Base-by-base conservation (phyloP, 2,329 filamentous ascomycete species). In the Aspergillus niger region DNA sequence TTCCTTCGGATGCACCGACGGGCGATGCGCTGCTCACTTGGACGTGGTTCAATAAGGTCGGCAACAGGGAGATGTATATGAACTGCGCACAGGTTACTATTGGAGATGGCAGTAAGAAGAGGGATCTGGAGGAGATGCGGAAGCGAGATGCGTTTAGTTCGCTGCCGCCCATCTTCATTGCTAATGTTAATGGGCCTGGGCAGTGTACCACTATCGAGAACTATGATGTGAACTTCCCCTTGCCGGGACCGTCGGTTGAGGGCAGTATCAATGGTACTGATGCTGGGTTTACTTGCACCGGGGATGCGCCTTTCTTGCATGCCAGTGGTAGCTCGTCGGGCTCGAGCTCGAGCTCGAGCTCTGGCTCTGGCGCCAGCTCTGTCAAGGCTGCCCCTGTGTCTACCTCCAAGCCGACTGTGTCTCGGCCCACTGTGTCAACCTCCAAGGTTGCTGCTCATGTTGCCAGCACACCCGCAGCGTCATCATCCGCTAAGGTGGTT, bases 41-140 rank as follows among this genome's bases (percentile, higher is more conserved):
- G 91, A 87, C 86, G 26, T 91, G 89, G 89, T 89, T 90, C 79
- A 92, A 92, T 80, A 80, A 86, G 65, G 76, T 89, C 43, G 90
- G 91, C 26, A 92, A 92, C 77, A 84, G 91, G 51, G 91, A 94
- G 74, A 91, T 90, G 85, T 95, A 95, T 83, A 92, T 92, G 89
- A 91, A 92, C 78, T 95, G 91, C 71, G 90, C 91, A 7, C 81
- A 85, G 55, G 84, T 93, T 67, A 86, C 84, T 63, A 87, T 92
- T 38, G 71, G 76, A 2, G 73, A 72, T 10, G 24, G 41, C 7
- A 24, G 7, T 17, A 32, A 48, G 2, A 51, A 57, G 36, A 47
- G 52, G 5, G 36, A 57, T 11, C 28, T 62, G 39, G 57, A 64
- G 49, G 62, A 58, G 50, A 57, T 54, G 15, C 38, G 53, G 11